phyloP scores from a whole-genome alignment of 192 early-diverging fungal species.

The Dimargaris cristalligena region DNA sequence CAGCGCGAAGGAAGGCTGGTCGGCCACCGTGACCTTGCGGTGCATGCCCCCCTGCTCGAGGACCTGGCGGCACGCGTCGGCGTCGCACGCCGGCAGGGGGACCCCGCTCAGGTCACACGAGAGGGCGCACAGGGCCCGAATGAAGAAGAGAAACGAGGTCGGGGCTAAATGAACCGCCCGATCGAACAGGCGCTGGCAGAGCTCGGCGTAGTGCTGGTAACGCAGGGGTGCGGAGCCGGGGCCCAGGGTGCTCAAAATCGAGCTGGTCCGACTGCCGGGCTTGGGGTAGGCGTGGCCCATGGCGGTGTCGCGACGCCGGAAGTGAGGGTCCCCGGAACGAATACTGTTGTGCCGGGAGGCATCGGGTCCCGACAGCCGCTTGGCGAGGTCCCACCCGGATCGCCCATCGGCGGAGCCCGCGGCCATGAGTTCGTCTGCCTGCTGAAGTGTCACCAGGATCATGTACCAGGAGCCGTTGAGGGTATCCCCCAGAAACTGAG shows the following conservation, averaged over 20 bases:
- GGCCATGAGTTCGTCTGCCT: slow-evolving; percentile 61
- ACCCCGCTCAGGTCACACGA: slow-evolving; percentile 18
- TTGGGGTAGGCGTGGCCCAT: too few relatives aligned
- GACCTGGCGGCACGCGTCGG: slow-evolving; percentile 12
- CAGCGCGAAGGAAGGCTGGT: slow-evolving; percentile 22
- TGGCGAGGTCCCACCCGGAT: too few relatives aligned
- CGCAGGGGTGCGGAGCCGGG: too few relatives aligned
- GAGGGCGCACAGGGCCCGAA: slow-evolving; percentile 19
- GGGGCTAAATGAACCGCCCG: neutral
- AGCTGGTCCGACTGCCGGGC: neutral
- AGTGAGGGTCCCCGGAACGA: neutral
- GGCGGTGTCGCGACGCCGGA: slow-evolving; percentile 6
- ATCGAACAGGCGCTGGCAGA: slow-evolving; percentile 18
- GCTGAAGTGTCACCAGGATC: slow-evolving; percentile 74
- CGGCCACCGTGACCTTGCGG: slow-evolving; percentile 24
- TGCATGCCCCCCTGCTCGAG: slow-evolving; percentile 17
- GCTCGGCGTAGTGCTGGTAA: neutral
- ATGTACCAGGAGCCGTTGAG: slow-evolving; percentile 75
- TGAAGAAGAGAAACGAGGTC: slow-evolving; percentile 13
- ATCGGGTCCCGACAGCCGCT: slow-evolving; percentile 22
- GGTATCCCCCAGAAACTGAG: slow-evolving; percentile 50
- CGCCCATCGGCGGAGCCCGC: neutral
- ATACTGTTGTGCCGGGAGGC: neutral
- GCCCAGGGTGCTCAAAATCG: slow-evolving; percentile 2
- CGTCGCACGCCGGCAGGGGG: slow-evolving; percentile 7